Evolutionary conservation across 805 yeast genomes (phyloP).

Genomic region (Cyberlindnera mississippiensis): DNA sequence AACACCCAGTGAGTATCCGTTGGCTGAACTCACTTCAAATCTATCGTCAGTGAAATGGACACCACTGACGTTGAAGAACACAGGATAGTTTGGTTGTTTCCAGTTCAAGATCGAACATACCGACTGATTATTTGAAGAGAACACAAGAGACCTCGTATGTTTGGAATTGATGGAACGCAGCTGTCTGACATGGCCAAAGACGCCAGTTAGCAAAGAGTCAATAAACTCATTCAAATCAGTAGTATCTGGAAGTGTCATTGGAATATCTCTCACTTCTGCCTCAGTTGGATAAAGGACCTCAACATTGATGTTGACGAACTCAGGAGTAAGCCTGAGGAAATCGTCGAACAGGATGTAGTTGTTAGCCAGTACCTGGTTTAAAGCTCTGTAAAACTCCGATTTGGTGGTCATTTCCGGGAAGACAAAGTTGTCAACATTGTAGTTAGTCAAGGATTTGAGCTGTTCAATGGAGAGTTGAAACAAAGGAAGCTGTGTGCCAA

Average conservation of each 20-base stretch:
- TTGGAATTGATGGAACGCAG: slow-evolving; percentile 34
- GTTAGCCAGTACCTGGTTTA: slow-evolving; percentile 42
- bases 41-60: slow-evolving; percentile 35
- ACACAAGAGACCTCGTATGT: slow-evolving; percentile 62
- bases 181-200: slow-evolving; percentile 70
- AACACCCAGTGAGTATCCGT: slow-evolving; percentile 33
- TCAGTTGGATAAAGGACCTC: slow-evolving; percentile 75
- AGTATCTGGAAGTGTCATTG: slow-evolving; percentile 37
- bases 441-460: slow-evolving; percentile 29
- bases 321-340: slow-evolving; percentile 52
- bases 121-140: slow-evolving; percentile 80
- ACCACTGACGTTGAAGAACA: slow-evolving; percentile 79
- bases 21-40: slow-evolving; percentile 38
- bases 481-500: slow-evolving; percentile 54
- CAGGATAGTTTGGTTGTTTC: slow-evolving; percentile 98
- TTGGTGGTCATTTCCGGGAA: slow-evolving; percentile 9
- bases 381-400: slow-evolving; percentile 23
- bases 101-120: slow-evolving; percentile 94
- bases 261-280: slow-evolving; percentile 38
- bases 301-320: slow-evolving; percentile 61
- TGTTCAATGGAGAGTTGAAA: slow-evolving; percentile 45
- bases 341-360: slow-evolving; percentile 58
- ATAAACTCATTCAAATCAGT: slow-evolving; percentile 66
- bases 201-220: slow-evolving; percentile 64
- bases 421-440: slow-evolving; percentile 22